Conservation (phyloP, 2,329 filamentous ascomycete species). For the Calonectria henricotiae region DNA sequence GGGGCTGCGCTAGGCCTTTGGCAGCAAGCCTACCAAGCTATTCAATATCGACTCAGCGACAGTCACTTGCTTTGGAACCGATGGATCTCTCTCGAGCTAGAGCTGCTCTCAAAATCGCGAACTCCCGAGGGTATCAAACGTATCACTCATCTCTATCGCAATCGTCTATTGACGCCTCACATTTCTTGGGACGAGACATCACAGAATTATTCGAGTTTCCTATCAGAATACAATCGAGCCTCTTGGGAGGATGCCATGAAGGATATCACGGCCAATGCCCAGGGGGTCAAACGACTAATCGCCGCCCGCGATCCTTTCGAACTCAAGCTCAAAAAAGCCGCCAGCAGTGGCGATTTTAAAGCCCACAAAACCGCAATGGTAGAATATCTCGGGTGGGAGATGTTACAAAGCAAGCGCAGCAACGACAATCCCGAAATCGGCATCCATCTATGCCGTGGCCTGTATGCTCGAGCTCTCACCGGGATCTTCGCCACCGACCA, state of each 20-base stretch:
- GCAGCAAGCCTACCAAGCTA: conserved; percentile 80
- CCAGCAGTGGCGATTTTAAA: conserved; percentile 70
- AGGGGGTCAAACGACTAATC: conserved; percentile 76
- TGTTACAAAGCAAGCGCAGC: conserved; percentile 71
- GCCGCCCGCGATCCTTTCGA: conserved; percentile 78
- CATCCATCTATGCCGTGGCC: conserved; percentile 71
- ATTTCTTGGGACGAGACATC: conserved; percentile 83
- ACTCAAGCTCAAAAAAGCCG: conserved; percentile 74
- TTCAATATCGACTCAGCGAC: conserved; percentile 82
- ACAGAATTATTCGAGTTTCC: conserved; percentile 81
- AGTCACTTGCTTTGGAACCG: conserved; percentile 87
- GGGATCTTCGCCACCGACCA: conserved; percentile 81
- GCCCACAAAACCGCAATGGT: conserved; percentile 68
- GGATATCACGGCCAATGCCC: conserved; percentile 75
- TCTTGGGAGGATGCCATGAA: conserved; percentile 84
- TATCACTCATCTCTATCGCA: conserved; percentile 79
- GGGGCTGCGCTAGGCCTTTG: conserved; percentile 79
- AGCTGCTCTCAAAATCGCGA: conserved; percentile 74
- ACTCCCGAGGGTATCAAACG: conserved; percentile 74
- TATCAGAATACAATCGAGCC: conserved; percentile 79
- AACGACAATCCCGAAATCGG: conserved; percentile 64
- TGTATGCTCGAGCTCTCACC: conserved; percentile 85
- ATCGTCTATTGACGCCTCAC: conserved; percentile 82
- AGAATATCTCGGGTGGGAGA: conserved; percentile 91
- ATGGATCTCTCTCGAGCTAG: conserved; percentile 81